Conservation (phyloP, 2,329 filamentous ascomycete species). For the Fusarium sp. region DNA sequence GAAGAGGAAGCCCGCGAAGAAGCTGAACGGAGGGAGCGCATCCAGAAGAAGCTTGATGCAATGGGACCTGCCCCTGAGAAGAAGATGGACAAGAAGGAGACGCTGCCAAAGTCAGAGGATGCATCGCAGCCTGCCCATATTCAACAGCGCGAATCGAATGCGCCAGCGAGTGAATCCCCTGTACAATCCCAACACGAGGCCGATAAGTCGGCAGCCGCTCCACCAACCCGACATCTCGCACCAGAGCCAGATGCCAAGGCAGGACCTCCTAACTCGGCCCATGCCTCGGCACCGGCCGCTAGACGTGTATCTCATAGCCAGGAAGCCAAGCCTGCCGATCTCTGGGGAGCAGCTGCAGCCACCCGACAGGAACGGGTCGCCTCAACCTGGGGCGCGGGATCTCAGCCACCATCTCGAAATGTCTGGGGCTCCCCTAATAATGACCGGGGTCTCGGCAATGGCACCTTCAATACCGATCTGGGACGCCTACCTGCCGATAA, state of each 20-base stretch:
- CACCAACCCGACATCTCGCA: slow-evolving; percentile 16
- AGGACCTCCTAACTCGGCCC: slow-evolving; percentile 28
- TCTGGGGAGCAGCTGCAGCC: slow-evolving; percentile 53
- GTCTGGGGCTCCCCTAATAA: slow-evolving; percentile 82
- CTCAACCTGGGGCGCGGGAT: slow-evolving; percentile 61
- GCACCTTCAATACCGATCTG: slow-evolving; percentile 77
- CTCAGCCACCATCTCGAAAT: slow-evolving; percentile 64
- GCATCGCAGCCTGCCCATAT: slow-evolving; percentile 47
- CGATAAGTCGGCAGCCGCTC: slow-evolving; percentile 6
- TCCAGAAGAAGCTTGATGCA: slow-evolving; percentile 78
- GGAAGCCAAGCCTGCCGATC: slow-evolving; percentile 48
- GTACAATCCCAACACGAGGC: slow-evolving; percentile 36
- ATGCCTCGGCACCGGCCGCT: slow-evolving; percentile 22
- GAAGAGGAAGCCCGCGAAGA: slow-evolving; percentile 80
- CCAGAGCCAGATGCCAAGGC: slow-evolving; percentile 23
- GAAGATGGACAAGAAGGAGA: slow-evolving; percentile 67
- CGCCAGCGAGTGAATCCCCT: slow-evolving; percentile 11
- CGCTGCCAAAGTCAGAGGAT: slow-evolving; percentile 55
- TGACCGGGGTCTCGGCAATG: slow-evolving; percentile 80
- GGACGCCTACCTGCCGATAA: slow-evolving; percentile 57
- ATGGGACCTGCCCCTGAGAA: slow-evolving; percentile 74
- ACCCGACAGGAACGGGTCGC: slow-evolving; percentile 60
- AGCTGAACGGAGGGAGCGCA: slow-evolving; percentile 76
- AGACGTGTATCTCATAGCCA: slow-evolving; percentile 50
- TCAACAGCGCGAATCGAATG: slow-evolving; percentile 48